Conservation (phyloP, 306 rosid species). For the Ormosia semicastrata region DNA sequence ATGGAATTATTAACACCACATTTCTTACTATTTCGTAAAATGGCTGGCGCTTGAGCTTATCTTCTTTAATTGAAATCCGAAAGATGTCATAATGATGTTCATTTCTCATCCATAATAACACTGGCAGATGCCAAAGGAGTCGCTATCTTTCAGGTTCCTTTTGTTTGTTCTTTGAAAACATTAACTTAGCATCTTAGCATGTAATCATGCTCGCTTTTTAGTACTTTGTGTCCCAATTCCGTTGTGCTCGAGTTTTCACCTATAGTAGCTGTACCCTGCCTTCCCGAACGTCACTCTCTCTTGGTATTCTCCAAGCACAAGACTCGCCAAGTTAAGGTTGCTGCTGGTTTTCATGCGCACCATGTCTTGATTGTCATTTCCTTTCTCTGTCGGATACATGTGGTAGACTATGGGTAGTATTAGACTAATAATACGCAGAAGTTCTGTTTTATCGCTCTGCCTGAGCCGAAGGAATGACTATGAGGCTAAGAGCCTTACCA, state of each 20-base stretch:
- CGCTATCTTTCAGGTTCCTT: constrained; percentile 21
- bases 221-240: constrained; percentile 23
- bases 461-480: background rate
- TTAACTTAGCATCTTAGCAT: constrained; percentile 25
- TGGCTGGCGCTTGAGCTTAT: background rate
- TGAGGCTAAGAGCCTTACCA: background rate
- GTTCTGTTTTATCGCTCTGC: background rate
- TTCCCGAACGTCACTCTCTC: background rate
- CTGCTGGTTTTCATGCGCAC: background rate
- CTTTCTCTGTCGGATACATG: background rate
- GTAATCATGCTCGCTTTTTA: constrained; percentile 1
- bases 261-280: background rate
- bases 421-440: background rate
- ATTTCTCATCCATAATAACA: background rate
- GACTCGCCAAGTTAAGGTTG: background rate
- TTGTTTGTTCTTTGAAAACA: constrained; percentile 24
- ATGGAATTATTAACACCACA: background rate
- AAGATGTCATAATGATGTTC: constrained; percentile 5
- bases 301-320: background rate
- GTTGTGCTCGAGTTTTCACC: background rate
- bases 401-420: background rate
- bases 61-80: background rate
- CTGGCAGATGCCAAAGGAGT: constrained; percentile 25
- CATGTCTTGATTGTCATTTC: background rate
- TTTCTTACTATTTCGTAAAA: background rate